Conservation (phyloP, 2,329 filamentous ascomycete genomes). For the Fusarium sororula region DNA sequence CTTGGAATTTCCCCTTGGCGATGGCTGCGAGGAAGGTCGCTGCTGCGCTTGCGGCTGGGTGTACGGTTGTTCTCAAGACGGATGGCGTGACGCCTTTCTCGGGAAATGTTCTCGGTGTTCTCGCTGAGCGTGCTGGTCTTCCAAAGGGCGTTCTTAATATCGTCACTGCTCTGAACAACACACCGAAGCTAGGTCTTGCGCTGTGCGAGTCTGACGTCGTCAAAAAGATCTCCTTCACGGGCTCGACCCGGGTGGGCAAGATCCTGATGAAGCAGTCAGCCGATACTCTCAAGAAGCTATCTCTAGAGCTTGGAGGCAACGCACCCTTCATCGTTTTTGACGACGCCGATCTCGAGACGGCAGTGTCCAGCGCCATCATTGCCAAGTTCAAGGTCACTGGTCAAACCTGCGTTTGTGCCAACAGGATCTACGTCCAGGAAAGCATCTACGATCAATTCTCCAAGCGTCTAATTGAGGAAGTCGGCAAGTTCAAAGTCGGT, state of each 20-base stretch:
- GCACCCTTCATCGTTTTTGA: slow-evolving; percentile 83
- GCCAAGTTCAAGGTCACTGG: slow-evolving; percentile 91
- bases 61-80: slow-evolving; percentile 83
- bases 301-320: slow-evolving; percentile 76
- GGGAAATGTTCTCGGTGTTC: slow-evolving; percentile 81
- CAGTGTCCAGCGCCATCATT: slow-evolving; percentile 70
- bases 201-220: slow-evolving; percentile 71
- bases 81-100: slow-evolving; percentile 90
- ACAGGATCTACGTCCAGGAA: slow-evolving; percentile 77
- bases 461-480: slow-evolving; percentile 70
- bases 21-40: slow-evolving; percentile 58
- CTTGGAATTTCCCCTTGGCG: slow-evolving; percentile 66
- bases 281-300: slow-evolving; percentile 70
- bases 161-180: slow-evolving; percentile 73
- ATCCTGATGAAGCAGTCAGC: slow-evolving; percentile 76
- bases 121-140: slow-evolving; percentile 78
- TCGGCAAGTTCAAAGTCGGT: slow-evolving; percentile 75
- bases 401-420: slow-evolving; percentile 89
- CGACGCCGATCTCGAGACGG: slow-evolving; percentile 77
- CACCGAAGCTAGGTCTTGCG: slow-evolving; percentile 69
- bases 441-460: slow-evolving; percentile 77
- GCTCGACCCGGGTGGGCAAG: slow-evolving; percentile 60
- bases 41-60: slow-evolving; percentile 73
- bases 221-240: slow-evolving; percentile 80
- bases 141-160: slow-evolving; percentile 55